phyloP scores from a whole-genome alignment of 257 asterid species.

The Nicotiana undulata region DNA sequence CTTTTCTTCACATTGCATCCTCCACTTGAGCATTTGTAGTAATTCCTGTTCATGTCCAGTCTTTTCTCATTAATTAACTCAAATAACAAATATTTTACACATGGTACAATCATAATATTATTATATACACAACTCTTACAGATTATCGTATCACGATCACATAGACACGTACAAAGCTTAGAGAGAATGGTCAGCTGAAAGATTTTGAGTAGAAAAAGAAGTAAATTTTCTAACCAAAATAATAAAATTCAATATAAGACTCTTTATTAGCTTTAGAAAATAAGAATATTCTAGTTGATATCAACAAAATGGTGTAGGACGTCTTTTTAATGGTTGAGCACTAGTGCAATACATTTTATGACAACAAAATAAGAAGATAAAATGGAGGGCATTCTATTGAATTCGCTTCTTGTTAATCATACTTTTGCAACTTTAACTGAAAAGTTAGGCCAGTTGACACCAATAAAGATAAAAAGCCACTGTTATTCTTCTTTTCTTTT shows the following conservation, averaged over 20 bases:
- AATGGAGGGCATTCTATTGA: background rate
- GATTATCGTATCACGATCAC: no score
- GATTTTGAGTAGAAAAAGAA: no score
- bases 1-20: constrained; percentile 48
- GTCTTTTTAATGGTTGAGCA: no score
- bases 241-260: no score
- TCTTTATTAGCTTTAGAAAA: no score
- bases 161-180: no score
- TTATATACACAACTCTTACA: no score
- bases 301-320: background rate
- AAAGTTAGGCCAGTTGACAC: background rate
- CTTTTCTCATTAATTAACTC: background rate
- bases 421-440: background rate
- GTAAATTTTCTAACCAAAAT: no score
- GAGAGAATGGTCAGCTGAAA: no score
- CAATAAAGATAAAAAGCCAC: background rate
- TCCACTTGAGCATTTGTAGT: constrained; percentile 38
- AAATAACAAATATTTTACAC: background rate
- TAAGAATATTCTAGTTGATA: background rate
- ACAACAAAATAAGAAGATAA: no score
- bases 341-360: background rate
- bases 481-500: no score
- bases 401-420: background rate
- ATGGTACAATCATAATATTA: no score
- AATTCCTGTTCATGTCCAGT: constrained; percentile 26